A percentile compares a stretch with the other conserved stretches of the same genome.
phyloP scores from a whole-genome alignment of 441 rosid species.

The Erodium moschatum region DNA sequence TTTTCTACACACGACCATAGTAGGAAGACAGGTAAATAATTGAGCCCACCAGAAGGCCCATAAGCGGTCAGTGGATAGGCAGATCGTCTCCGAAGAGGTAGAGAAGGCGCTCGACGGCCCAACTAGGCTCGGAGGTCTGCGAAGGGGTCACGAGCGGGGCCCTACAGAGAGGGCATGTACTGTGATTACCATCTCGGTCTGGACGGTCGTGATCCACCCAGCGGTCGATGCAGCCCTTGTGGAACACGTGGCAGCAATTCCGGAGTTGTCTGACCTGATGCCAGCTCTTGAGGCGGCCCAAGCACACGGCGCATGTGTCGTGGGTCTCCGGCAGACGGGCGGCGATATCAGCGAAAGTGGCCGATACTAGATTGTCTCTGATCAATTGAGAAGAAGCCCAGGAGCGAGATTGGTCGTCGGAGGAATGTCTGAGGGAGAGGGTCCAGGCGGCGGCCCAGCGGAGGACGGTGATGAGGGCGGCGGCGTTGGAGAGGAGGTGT shows the following conservation, averaged over 20 bases:
- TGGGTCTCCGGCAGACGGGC: slow-evolving; percentile 30
- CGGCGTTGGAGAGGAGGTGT: not conserved
- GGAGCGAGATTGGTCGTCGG: not conserved
- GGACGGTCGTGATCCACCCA: slow-evolving; percentile 57
- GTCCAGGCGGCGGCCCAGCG: not conserved
- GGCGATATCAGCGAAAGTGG: slow-evolving; percentile 47
- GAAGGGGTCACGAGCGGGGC: slow-evolving; percentile 50
- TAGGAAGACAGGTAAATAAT: no score
- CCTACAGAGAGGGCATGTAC: slow-evolving; percentile 77
- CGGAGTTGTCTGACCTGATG: slow-evolving; percentile 69
- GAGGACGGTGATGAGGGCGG: not conserved
- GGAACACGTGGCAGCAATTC: slow-evolving; percentile 84
- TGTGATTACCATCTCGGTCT: slow-evolving; percentile 25
- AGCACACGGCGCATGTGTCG: slow-evolving; percentile 76
- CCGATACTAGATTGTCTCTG: slow-evolving; percentile 39
- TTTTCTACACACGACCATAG: no score
- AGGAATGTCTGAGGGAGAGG: not conserved
- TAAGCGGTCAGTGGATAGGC: slow-evolving; percentile 10
- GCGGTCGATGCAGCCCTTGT: slow-evolving; percentile 66
- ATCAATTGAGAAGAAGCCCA: slow-evolving; percentile 42
- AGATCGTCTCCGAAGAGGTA: slow-evolving; percentile 80
- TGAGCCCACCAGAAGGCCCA: not conserved
- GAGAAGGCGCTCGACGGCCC: slow-evolving; percentile 75
- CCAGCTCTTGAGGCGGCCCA: slow-evolving; percentile 31
- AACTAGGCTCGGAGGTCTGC: slow-evolving; percentile 53